Conservation (phyloP, 495 filamentous ascomycete genomes). For the Penicillium parvum region DNA sequence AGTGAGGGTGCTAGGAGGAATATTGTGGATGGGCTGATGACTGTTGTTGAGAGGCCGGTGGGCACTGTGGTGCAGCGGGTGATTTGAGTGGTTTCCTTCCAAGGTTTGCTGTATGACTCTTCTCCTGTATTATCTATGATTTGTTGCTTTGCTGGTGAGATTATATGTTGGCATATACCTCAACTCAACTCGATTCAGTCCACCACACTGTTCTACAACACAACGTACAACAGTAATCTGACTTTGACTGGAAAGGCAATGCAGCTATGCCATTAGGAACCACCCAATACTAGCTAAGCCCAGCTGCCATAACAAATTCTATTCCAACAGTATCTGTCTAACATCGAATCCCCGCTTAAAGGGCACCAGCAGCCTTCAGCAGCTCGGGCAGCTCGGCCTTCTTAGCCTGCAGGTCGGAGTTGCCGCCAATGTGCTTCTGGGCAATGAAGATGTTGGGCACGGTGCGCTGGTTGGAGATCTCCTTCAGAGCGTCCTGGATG, state of each 20-base stretch:
- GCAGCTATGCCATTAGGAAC: slow-evolving; percentile 3
- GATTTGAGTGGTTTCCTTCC: too few relatives aligned
- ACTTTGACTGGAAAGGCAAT: neutral
- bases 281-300: too few relatives aligned
- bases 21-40: slow-evolving; percentile 83
- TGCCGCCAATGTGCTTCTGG: slow-evolving; percentile 89
- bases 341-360: slow-evolving; percentile 34
- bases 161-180: neutral
- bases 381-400: slow-evolving; percentile 53
- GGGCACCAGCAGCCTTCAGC: slow-evolving; percentile 62
- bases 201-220: neutral
- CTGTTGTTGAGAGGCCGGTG: slow-evolving; percentile 81
- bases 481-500: slow-evolving; percentile 76
- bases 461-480: slow-evolving; percentile 76
- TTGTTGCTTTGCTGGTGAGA: neutral
- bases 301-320: too few relatives aligned
- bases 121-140: slow-evolving; percentile 1
- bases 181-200: slow-evolving; percentile 9
- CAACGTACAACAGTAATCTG: neutral
- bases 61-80: slow-evolving; percentile 80
- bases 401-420: slow-evolving; percentile 81
- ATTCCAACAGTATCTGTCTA: slow-evolving; percentile 1
- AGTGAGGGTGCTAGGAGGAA: slow-evolving; percentile 76
- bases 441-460: slow-evolving; percentile 95
- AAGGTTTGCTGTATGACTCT: neutral